Conservation (phyloP, 2,329 filamentous ascomycete species). For the Calonectria pteridis region DNA sequence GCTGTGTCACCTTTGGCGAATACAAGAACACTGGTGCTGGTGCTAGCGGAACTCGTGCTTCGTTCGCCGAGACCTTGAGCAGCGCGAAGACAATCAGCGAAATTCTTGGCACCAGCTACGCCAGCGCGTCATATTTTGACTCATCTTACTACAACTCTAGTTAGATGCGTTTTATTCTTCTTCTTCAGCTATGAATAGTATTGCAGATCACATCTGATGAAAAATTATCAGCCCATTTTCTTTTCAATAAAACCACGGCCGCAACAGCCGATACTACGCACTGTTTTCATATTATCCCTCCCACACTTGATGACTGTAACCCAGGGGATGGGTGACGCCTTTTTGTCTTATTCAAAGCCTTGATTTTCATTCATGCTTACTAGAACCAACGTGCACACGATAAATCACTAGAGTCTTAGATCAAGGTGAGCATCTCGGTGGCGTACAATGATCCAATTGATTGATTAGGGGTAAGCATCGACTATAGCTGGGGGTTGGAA, state of each 20-base stretch:
- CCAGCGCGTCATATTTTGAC: background rate
- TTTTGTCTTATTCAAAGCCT: background rate
- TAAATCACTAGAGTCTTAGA: too few relatives aligned
- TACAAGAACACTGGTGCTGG: constrained; percentile 71
- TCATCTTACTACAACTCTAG: background rate
- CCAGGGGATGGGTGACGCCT: background rate
- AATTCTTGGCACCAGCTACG: background rate
- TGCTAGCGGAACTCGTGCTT: constrained; percentile 57
- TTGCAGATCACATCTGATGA: background rate
- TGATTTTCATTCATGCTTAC: background rate
- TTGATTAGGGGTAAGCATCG: too few relatives aligned
- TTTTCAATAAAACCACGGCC: background rate
- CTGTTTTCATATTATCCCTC: background rate
- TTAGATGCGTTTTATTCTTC: too few relatives aligned
- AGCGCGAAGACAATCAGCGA: background rate
- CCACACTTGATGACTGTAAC: background rate
- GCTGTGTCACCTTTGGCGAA: constrained; percentile 68
- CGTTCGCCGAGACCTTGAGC: constrained; percentile 19
- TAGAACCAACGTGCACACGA: background rate
- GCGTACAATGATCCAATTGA: too few relatives aligned
- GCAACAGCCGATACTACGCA: background rate
- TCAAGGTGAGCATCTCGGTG: too few relatives aligned
- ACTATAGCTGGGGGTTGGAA: too few relatives aligned
- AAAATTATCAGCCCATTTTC: background rate
- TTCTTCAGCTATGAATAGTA: background rate